These are phyloP conservation scores for Misopates orontium DNA, from an alignment of 257 asterid genomes.

Conservation along the genomic window DNA sequence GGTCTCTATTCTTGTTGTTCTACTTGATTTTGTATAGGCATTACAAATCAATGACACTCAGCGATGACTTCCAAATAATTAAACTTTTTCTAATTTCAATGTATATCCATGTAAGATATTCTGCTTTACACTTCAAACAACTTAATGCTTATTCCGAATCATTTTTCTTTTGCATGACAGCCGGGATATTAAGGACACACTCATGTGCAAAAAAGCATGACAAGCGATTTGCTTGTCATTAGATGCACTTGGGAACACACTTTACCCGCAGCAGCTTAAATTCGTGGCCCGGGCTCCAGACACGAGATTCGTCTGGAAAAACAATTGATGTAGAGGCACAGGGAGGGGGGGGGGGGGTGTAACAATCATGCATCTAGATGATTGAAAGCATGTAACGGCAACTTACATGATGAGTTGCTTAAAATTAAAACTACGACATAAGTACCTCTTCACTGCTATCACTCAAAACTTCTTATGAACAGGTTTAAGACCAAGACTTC, in stretches of 20 bases:
- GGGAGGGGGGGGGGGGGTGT: no score
- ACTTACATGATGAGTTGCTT: slow-evolving; percentile 11
- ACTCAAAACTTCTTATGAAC: no score
- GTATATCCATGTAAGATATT: no score
- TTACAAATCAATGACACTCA: neutral
- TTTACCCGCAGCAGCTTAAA: slow-evolving; percentile 4
- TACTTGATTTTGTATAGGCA: neutral
- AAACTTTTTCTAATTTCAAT: no score
- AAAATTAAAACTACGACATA: neutral
- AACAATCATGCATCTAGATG: neutral
- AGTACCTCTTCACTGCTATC: no score
- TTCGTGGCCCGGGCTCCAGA: neutral
- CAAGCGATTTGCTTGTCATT: neutral
- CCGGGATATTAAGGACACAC: neutral
- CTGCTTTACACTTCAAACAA: slow-evolving; percentile 10
- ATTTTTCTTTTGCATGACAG: slow-evolving; percentile 24
- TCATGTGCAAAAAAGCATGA: slow-evolving; percentile 1
- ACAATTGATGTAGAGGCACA: neutral
- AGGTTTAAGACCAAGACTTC: no score
- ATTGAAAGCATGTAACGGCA: slow-evolving; percentile 12
- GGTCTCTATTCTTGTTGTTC: neutral
- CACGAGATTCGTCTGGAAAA: neutral
- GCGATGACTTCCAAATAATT: neutral
- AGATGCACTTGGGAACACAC: slow-evolving; percentile 7
- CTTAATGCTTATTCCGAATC: neutral